Percentiles rank a stretch among this genome's conserved stretches.
Conservation (phyloP, 1,284 basidiomycete species). For the Meira miltonrushii region DNA sequence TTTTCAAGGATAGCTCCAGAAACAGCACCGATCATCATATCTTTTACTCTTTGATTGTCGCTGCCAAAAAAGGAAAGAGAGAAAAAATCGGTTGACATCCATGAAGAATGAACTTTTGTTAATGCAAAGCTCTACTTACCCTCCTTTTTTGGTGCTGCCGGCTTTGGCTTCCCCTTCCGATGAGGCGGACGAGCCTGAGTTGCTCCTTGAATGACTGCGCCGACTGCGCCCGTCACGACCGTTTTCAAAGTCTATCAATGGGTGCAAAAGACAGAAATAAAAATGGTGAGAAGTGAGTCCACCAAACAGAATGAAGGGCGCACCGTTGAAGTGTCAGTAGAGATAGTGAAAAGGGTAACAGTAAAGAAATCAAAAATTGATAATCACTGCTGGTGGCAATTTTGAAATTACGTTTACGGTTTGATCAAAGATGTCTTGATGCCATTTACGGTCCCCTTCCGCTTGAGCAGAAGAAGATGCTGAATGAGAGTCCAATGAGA, state of each 20-base stretch:
- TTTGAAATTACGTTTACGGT: not conserved
- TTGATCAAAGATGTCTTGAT: not conserved
- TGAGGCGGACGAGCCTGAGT: too few species aligned
- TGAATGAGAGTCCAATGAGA: not conserved
- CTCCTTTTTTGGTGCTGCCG: too few species aligned
- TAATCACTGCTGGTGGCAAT: not conserved
- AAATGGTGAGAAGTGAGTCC: too few species aligned
- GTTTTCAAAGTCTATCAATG: too few species aligned
- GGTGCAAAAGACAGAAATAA: too few species aligned
- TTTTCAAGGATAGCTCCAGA: conserved; percentile 5
- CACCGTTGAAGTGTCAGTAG: not conserved
- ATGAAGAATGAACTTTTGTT: not conserved
- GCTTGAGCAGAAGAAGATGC: not conserved
- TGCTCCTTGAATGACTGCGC: too few species aligned
- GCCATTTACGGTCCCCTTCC: not conserved
- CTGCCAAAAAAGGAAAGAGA: not conserved
- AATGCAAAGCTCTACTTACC: too few species aligned
- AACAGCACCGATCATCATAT: not conserved
- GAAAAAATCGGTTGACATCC: not conserved
- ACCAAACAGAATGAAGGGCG: too few species aligned
- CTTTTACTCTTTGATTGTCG: not conserved
- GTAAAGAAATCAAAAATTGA: not conserved
- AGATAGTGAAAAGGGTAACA: not conserved
- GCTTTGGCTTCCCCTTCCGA: too few species aligned
- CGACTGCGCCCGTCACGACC: too few species aligned